These are phyloP conservation scores for Aspergillus tamarii DNA, from an alignment of 2,329 filamentous ascomycete species.

Conservation along the genomic window DNA sequence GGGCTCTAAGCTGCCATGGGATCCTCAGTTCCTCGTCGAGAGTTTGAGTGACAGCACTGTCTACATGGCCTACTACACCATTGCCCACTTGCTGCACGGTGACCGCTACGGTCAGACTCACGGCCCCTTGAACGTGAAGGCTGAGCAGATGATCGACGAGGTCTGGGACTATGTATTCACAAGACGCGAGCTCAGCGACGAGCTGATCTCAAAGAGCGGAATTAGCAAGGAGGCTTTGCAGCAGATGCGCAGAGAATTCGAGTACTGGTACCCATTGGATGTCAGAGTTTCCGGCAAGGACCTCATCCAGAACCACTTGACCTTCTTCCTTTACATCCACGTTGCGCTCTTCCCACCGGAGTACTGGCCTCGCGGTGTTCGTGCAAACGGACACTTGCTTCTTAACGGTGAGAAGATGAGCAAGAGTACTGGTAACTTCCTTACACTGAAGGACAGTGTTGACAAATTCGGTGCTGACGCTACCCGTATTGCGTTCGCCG, in stretches of 20 bases:
- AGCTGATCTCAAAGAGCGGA: conserved; percentile 65
- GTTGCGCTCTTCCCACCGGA: conserved; percentile 82
- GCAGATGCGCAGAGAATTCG: conserved; percentile 85
- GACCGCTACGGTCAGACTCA: conserved; percentile 81
- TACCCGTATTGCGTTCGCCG: conserved; percentile 84
- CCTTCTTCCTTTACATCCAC: conserved; percentile 94
- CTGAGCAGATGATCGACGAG: conserved; percentile 90
- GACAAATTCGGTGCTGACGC: conserved; percentile 95
- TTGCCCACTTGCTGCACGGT: conserved; percentile 69
- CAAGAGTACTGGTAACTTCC: conserved; percentile 96
- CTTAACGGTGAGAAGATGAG: conserved; percentile 99
- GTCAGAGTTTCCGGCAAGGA: conserved; percentile 89
- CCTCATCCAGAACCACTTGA: conserved; percentile 89
- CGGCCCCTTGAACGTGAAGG: conserved; percentile 69
- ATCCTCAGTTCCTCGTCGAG: conserved; percentile 87
- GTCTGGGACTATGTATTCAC: conserved; percentile 97
- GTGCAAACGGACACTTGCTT: conserved; percentile 89
- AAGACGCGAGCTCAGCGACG: conserved; percentile 69
- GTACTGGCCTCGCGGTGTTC: conserved; percentile 85
- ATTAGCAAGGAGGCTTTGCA: conserved; percentile 76
- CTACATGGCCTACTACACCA: conserved; percentile 71
- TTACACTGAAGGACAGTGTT: conserved; percentile 83
- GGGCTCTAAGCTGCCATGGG: conserved; percentile 94
- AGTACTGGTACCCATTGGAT: conserved; percentile 96
- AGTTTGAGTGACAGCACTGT: conserved; percentile 88